Evolutionary conservation across 192 early-diverging fungal species (phyloP).

Genomic region (Rhizophagus prolifer): DNA sequence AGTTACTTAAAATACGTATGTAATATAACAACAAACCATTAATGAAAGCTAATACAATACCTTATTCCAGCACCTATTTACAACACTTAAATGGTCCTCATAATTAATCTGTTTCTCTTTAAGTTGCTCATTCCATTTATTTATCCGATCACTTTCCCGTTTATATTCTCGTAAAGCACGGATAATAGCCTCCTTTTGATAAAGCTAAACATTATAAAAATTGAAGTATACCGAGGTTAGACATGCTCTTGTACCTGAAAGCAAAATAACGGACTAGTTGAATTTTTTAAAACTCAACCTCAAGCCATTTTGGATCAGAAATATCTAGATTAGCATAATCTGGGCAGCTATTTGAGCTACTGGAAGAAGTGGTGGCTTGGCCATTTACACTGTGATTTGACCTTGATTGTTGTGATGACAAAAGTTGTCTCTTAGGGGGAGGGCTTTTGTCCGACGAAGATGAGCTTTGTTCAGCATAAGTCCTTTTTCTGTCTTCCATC

Average conservation of each 20-base stretch:
- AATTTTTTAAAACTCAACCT: conserved; percentile 4
- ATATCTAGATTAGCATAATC: conserved; percentile 4
- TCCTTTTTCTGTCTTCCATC: conserved; percentile 16
- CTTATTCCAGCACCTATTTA: background rate
- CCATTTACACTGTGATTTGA: background rate
- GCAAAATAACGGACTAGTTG: too few species aligned
- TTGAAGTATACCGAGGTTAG: background rate
- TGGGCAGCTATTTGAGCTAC: background rate
- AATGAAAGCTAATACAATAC: background rate
- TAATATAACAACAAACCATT: background rate
- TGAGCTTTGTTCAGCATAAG: background rate
- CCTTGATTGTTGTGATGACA: conserved; percentile 1
- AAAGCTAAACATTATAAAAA: background rate
- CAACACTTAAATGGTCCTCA: background rate
- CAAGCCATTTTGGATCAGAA: conserved; percentile 21
- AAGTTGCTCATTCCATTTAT: background rate
- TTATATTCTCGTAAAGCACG: conserved; percentile 16
- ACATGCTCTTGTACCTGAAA: background rate
- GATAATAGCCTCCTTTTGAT: conserved; percentile 7
- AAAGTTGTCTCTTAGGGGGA: conserved; percentile 5
- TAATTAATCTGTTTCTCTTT: background rate
- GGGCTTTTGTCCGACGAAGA: background rate
- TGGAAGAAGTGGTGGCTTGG: background rate
- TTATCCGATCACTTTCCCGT: background rate
- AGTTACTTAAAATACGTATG: background rate